Base-by-base conservation (phyloP, 495 filamentous ascomycete species). In the Trichoderma gamsii region DNA sequence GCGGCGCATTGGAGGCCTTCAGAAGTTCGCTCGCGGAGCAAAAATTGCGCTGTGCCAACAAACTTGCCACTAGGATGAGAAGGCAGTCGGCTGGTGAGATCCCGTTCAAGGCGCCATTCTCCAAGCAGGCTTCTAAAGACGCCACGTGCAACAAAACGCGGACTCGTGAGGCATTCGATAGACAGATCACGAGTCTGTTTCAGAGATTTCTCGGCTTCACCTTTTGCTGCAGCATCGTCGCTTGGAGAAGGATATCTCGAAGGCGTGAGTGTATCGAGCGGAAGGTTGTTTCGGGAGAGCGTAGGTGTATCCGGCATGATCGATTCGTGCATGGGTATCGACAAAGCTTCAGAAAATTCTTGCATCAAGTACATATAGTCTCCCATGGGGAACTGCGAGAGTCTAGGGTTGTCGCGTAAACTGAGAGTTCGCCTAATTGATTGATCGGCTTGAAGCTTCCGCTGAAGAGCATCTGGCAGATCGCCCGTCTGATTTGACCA, bases 311-410 rank as follows among this genome's bases (percentile, higher is more conserved):
- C 29, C 8, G 44, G 63, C 16, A 46, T 46, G 32, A 69, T 23
- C 11, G 71, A 70, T 15, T 74, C 69, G 16, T 66, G 65, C 29
- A 76, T 73, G 4, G 77, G 56, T 16, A 88, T 79, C 0, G 75
- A 80, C 16, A 92, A 70, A 1, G 85, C 83, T 9, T 74, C 68
- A 8, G 89, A 81, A 68, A 92, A 86, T 7, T 86, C 83, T 71
- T 93, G 89, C 85, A 96, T 89, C 3, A 92, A 76, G 64, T 87
- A 92, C 18, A 90, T 75, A 74, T 94, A 94, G 75, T 96, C 92
- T 25, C 86, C 86, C 85, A 92, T 91, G 29, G 90, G 91, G 68
- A 90, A 94, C 70, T 93, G 90, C 0, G 86, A 89, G 72, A 66
- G 76, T 52, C 72, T 75, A 3, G 69, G 76, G 69, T 82, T 74